Conservation (phyloP, 805 yeast genomes). For the Blastobotrys chiropterorum region DNA sequence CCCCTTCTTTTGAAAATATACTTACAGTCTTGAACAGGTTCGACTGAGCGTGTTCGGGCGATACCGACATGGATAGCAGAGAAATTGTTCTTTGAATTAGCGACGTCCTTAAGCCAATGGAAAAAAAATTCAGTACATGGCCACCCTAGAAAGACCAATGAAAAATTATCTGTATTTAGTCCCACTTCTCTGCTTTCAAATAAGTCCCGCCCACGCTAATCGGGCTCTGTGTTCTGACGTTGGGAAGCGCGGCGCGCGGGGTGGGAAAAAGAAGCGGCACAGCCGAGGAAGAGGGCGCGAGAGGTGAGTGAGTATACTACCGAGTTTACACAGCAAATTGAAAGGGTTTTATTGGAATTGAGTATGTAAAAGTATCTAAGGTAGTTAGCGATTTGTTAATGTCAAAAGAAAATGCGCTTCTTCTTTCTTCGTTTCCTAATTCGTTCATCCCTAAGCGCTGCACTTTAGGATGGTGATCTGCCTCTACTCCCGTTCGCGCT, state of each 20-base stretch:
- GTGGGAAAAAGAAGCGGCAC: no score
- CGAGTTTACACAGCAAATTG: not conserved
- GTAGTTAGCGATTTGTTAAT: no score
- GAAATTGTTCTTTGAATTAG: not conserved
- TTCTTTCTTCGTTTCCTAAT: no score
- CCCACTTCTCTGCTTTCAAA: not conserved
- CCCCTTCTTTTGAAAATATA: not conserved
- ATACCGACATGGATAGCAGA: not conserved
- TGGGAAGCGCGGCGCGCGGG: no score
- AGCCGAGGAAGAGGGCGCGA: no score
- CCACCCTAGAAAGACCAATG: not conserved
- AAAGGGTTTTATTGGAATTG: no score
- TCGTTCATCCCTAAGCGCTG: no score
- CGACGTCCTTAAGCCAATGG: not conserved
- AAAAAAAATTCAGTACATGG: not conserved
- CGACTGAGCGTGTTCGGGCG: conserved; percentile 4
- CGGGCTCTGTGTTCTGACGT: no score
- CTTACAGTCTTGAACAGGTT: conserved; percentile 8
- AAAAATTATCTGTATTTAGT: not conserved
- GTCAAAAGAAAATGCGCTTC: no score
- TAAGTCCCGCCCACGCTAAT: not conserved
- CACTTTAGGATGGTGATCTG: not conserved
- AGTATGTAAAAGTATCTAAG: no score
- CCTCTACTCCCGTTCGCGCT: not conserved
- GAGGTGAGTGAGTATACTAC: not conserved